Conservation (phyloP, 331 rosid species). For the Ulmus americana region DNA sequence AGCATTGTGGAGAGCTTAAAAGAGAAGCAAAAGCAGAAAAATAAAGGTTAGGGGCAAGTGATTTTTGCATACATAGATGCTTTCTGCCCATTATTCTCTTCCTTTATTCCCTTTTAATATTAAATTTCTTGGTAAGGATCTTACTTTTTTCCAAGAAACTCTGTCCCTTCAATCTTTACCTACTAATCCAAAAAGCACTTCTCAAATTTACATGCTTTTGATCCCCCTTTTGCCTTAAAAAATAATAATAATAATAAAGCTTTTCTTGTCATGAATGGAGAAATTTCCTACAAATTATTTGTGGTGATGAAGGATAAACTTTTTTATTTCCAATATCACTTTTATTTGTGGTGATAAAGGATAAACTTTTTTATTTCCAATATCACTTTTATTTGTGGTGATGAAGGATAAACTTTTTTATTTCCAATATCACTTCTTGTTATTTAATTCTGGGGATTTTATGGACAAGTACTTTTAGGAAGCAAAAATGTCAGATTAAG, state of each 20-base stretch:
- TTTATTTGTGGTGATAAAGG: no score
- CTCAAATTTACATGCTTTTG: not conserved
- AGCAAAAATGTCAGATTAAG: not conserved
- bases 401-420: not conserved
- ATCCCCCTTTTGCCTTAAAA: not conserved
- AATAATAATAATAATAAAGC: not conserved
- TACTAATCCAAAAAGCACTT: not conserved
- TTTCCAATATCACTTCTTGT: not conserved
- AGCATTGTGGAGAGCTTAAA: slow-evolving; percentile 26
- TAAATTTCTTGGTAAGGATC: not conserved
- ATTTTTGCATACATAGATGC: slow-evolving; percentile 40
- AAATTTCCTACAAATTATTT: not conserved
- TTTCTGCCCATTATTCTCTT: slow-evolving; percentile 39
- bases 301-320: not conserved
- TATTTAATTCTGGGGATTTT: not conserved
- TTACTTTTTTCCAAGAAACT: slow-evolving; percentile 20
- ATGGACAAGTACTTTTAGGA: not conserved
- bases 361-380: no score
- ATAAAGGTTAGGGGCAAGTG: slow-evolving; percentile 37
- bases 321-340: not conserved
- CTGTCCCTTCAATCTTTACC: not conserved
- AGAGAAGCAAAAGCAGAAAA: slow-evolving; percentile 35
- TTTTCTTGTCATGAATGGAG: not conserved
- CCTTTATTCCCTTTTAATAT: slow-evolving; percentile 42
- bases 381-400: no score